Evolutionary conservation across 148 eudicot genomes (phyloP), one percentile per base, ranked within the genome.

Genomic region (Arctostaphylos glauca): DNA sequence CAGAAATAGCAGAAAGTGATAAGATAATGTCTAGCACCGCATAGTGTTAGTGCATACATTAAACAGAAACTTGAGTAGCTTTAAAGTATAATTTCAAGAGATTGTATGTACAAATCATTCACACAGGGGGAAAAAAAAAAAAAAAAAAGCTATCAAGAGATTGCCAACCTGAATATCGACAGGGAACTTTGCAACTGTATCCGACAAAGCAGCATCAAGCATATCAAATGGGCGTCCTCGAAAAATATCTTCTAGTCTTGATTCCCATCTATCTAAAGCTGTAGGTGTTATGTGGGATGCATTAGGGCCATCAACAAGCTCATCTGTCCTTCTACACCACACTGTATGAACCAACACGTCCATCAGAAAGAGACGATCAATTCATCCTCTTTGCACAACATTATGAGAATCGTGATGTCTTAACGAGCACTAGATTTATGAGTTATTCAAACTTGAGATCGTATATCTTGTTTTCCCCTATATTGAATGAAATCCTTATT

Each of bases 281-380:
- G 80, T 78, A 5, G 99, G 98, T 25, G 98, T 96, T 88, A 96
- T 94, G 83, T 96, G 98, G 5, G 98, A 94, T 43, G 98, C 99
- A 87, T 96, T 96, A 18, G 97, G 99, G 52, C 99, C 99, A 76
- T 96, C 99, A 73, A 96, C 99, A 72, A 96, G 97, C 86, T 96
- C 99, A 86, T 96, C 99, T 15, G 99, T 96, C 90, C 99, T 92
- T 84, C 98, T 94, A 90, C 99, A 96, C 99, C 99, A 96, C 67
- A 96, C 99, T 96, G 88, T 80, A 85, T 70, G 70, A 77, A 74
- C 79, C 84, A 55, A 58, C 31, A 73, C 73, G 81, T 31, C 59
- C 55, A 48, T 56, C 66, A 85, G 77, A 75, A 77, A 76, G 60
- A 55, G 46, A 55, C 6, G 67, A 43, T 38, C 38, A 38, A 3